Evolutionary conservation across 1,139 yeast genomes (phyloP).

Genomic region (Petasospora rhodanensis): DNA sequence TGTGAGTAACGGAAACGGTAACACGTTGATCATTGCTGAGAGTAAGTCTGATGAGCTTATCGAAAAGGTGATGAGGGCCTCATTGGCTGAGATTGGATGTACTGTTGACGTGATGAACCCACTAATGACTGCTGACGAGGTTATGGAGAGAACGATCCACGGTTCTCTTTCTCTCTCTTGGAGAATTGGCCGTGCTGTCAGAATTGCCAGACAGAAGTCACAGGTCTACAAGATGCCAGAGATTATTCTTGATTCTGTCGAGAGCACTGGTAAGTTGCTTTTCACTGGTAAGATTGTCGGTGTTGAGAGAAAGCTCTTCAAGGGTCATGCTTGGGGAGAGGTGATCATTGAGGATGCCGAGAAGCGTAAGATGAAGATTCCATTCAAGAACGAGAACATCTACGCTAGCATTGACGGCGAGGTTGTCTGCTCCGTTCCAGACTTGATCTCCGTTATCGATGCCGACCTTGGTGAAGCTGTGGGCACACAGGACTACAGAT

Average conservation of each 20-base stretch:
- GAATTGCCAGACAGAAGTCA: conserved; percentile 33
- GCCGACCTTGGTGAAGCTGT: conserved; percentile 40
- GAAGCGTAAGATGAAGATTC: conserved; percentile 29
- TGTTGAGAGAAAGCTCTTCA: conserved; percentile 37
- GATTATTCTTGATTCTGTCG: conserved; percentile 35
- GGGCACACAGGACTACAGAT: conserved; percentile 43
- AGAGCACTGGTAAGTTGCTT: conserved; percentile 35
- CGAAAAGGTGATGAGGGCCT: conserved; percentile 39
- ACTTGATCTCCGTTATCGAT: conserved; percentile 39
- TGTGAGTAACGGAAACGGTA: conserved; percentile 42
- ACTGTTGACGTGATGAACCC: conserved; percentile 35
- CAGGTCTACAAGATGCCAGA: conserved; percentile 35
- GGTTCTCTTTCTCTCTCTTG: conserved; percentile 39
- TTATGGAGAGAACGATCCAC: conserved; percentile 28
- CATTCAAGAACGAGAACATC: conserved; percentile 44
- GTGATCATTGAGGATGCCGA: conserved; percentile 34
- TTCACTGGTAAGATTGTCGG: conserved; percentile 41
- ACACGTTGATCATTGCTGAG: conserved; percentile 32
- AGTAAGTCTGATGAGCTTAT: conserved; percentile 31
- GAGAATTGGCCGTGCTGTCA: conserved; percentile 44
- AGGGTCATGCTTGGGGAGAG: conserved; percentile 44
- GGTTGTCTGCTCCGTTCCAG: conserved; percentile 40
- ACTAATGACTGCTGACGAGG: conserved; percentile 30
- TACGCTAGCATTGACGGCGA: conserved; percentile 28
- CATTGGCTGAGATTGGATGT: conserved; percentile 37